phyloP scores from a whole-genome alignment of 192 early-diverging fungal species.

The Gryganskiella cystojenkinii region DNA sequence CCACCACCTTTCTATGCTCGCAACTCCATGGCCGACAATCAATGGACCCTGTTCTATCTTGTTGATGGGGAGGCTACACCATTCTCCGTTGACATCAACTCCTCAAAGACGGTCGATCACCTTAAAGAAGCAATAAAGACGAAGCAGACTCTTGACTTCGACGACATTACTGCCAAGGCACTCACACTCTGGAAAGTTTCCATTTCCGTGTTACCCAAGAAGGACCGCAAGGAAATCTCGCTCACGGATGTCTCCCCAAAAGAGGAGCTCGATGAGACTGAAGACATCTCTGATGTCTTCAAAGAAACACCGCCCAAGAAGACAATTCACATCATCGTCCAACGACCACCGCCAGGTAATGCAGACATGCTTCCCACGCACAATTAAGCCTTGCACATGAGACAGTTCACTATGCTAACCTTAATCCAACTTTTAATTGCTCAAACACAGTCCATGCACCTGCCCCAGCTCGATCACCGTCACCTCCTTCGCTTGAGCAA shows the following conservation, averaged over 20 bases:
- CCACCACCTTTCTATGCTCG: neutral
- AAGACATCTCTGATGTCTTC: neutral
- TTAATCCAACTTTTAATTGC: neutral
- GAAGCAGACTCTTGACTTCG: too few species aligned
- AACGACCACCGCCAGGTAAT: slow-evolving; percentile 15
- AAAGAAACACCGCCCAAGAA: neutral
- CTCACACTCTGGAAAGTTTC: slow-evolving; percentile 31
- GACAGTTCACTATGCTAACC: neutral
- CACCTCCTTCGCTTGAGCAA: slow-evolving; percentile 9
- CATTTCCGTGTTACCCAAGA: neutral
- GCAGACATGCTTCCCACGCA: neutral
- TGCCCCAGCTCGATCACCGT: slow-evolving; percentile 10
- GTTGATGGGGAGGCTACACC: slow-evolving; percentile 18
- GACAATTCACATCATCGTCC: slow-evolving; percentile 5
- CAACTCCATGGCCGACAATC: neutral
- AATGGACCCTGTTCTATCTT: slow-evolving; percentile 20
- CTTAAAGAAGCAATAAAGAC: too few species aligned
- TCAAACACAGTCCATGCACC: slow-evolving; percentile 6
- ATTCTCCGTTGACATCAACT: too few species aligned
- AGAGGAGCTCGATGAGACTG: neutral
- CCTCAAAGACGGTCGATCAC: too few species aligned
- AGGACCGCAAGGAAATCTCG: too few species aligned
- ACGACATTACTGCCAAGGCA: slow-evolving; percentile 11
- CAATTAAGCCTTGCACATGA: neutral
- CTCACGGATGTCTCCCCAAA: neutral